Evolutionary conservation across 164 flowering plant species (phyloP), one percentile per base, ranked within the genome.

Genomic region (Buxus sempervirens): DNA sequence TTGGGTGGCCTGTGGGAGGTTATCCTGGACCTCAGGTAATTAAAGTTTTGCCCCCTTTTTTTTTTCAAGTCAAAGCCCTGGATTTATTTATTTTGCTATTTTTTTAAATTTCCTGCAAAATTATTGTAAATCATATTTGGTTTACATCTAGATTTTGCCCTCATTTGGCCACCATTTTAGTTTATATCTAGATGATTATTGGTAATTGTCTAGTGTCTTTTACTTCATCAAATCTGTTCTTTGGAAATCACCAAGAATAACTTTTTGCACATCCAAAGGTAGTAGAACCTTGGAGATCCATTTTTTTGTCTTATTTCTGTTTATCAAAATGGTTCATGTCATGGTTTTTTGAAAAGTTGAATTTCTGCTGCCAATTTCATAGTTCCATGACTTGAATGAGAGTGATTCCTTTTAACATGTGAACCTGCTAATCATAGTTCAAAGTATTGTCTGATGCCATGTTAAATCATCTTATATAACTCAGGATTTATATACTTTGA

Each of bases 1-100:
- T 84, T 45, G 88, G 88, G 14, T 84, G 88, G 88, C 88, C 88
- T 16, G n/a, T 71, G 9, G 86, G 85, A 26, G 88, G 88, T 45
- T 84, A 23, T 54, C 86, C 86, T n/a, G 86, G 85, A 58, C 88
- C 88, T 48, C 88, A 82, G 84, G 88, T 84, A 63, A 53, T 36
- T 0, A 25, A n/a, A 26, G 6, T 26, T 32, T 3, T 7, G 5
- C 5, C 2, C 26, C 59, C 59, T 56, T 10, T 56, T 8, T 20
- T 45, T n/a, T n/a, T n/a, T n/a, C n/a, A n/a, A 45, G 51, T 45
- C 18, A 10, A 12, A 45, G 18, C 14, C 51, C 12, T 45, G 51
- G 13, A 45, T 15, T 45, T 10, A 45, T 45, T 45, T 45, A 32
- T 32, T 32, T 32, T 3, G 7, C 7, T 32, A 32, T 32, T 32